Evolutionary conservation across 208 protist species (phyloP), one percentile per base, ranked within the genome.

Genomic region (Acanthamoeba sp.): DNA sequence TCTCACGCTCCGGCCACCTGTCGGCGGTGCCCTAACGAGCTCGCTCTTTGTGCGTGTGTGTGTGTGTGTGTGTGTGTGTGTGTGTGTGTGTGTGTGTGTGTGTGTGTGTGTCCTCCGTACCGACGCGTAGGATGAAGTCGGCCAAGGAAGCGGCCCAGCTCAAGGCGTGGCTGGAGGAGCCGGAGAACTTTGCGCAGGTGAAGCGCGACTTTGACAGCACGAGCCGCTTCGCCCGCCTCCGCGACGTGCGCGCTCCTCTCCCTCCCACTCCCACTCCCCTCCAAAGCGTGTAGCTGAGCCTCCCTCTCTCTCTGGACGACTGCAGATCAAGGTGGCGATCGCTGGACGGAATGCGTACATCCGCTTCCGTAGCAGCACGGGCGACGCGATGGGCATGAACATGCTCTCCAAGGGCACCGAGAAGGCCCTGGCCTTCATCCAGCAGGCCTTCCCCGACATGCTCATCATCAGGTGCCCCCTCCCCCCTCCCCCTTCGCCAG

Each of bases 311-410:
- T 93, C 88, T 45, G 0, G n/a, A 5, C 34, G 29, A 34, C 62
- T n/a, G 9, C 27, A 66, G 3, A 59, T 94, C 16, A 95, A 97
- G 48, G 97, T 96, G 92, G 94, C 98, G 34, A 98, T 99, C 34
- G 97, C 98, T 12, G 99, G 99, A 18, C 95, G 97, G 27, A 94
- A 95, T 34, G 40, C 91, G 5, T 96, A 73, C 62, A 22, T 96
- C 29, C 9, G 91, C 18, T 96, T 95, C 69, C 34, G 50, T 3
- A 55, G 38, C 64, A 52, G 32, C 10, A 98, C 96, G 36, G 99
- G 99, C 20, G 99, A 99, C 96, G 99, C 99, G 14, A 99, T 99
- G 99, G 99, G 99, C 32, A 99, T 99, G 99, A 99, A 99, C 96
- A 99, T 99, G 99, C 98, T 99, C 89, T 98, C 98, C n/a, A 99